Evolutionary conservation across 2,329 filamentous ascomycete genomes (phyloP).

Genomic region (Fusarium sp.): DNA sequence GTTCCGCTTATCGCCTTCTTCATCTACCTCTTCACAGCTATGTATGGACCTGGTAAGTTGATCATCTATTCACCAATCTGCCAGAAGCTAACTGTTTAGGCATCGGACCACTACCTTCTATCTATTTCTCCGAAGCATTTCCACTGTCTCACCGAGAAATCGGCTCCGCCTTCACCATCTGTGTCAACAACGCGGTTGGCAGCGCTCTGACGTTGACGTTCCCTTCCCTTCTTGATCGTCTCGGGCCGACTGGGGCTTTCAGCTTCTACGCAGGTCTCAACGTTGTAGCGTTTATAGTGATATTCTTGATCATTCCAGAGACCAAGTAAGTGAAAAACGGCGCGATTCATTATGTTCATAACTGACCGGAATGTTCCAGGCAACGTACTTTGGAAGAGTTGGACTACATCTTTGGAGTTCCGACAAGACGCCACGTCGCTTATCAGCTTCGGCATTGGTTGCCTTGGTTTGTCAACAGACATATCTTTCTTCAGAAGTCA

Average conservation of each 20-base stretch:
- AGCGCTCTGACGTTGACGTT: slow-evolving; percentile 51
- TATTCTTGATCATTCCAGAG: slow-evolving; percentile 69
- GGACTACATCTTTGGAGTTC: slow-evolving; percentile 51
- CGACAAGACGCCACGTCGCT: slow-evolving; percentile 44
- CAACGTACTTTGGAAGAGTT: slow-evolving; percentile 53
- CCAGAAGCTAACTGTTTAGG: slow-evolving; percentile 23
- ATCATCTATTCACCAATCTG: rapidly evolving
- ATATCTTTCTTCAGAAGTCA: slow-evolving; percentile 41
- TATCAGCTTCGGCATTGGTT: slow-evolving; percentile 49
- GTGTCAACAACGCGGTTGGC: slow-evolving; percentile 44
- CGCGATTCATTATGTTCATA: rapidly evolving
- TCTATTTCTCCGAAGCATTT: slow-evolving; percentile 66
- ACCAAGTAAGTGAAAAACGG: slow-evolving; percentile 52
- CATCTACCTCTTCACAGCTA: slow-evolving; percentile 59
- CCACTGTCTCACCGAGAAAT: slow-evolving; percentile 62
- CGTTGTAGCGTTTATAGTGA: slow-evolving; percentile 67
- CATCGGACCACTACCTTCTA: slow-evolving; percentile 45
- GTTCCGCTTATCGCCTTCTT: slow-evolving; percentile 60
- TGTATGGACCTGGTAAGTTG: slow-evolving; percentile 52
- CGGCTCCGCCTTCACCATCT: slow-evolving; percentile 46
- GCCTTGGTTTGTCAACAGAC: slow-evolving; percentile 47
- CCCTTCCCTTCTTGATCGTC: slow-evolving; percentile 57
- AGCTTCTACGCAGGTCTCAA: slow-evolving; percentile 71
- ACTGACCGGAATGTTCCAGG: slow-evolving; percentile 1
- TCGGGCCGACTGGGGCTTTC: slow-evolving; percentile 57